Base-by-base conservation (phyloP, 805 yeast species). In the Kodamaea restingae region DNA sequence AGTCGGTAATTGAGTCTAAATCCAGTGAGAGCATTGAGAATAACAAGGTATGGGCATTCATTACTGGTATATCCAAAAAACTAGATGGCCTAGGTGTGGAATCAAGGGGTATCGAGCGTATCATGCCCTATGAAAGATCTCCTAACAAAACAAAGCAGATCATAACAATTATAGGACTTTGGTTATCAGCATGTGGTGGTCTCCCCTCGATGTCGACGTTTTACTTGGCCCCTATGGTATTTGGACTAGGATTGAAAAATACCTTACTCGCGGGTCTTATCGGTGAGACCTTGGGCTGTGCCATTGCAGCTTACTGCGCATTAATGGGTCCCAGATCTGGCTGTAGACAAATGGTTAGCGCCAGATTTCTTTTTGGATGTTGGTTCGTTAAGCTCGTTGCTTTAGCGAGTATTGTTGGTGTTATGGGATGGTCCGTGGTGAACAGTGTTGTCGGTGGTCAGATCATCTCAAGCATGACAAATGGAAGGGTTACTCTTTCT, bases 381-480 rank as follows among this genome's bases (percentile, higher is more conserved):
- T 84, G 83, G 81, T 78, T 81, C 48, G 88, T 88, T 28, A 82
- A 84, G 57, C 65, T 86, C 39, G 84, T 86, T 34, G 80, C 87
- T 4, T 58, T 88, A 30, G 76, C 84, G 27, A 75, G 86, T 32
- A 78, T 84, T 42, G 59, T 84, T 31, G 95, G 95, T 36, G 82
- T 83, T 11, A 57, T 85, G 50, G 96, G 96, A n/a, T 88, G 96
- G 96, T 78, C 91, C n/a, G 81, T 88, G 25, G 88, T 87, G n/a
- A 87, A 86, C 55, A 76, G 84, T 49, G 93, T 87, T 35, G 80
- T 86, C 41, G 95, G 95, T 27, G 96, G 96, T 14, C 88, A 88
- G 60, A 81, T 88, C 43, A 60, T 88, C 35, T 70, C 78, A 9
- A 73, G 83, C 30, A 66, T 88, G 15, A 79, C 88, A 28, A 63